Conservation (phyloP, 2,329 filamentous ascomycete species). For the Dactylellina drechsleri region DNA sequence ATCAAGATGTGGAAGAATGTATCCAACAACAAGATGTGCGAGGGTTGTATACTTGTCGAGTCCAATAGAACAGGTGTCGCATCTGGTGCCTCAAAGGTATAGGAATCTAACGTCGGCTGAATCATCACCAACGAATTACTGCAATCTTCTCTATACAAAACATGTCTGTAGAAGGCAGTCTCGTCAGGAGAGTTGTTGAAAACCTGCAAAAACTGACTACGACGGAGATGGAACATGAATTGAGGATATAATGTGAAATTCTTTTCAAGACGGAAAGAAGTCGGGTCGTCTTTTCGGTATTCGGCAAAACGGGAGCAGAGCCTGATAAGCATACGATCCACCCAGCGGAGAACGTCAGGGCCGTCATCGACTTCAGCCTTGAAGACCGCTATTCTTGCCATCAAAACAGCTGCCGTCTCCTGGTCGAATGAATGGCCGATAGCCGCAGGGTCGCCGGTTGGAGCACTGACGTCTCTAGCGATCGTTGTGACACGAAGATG, state of each 20-base stretch:
- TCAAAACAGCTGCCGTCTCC: conserved; percentile 94
- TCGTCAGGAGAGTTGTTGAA: conserved; percentile 99
- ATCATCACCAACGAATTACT: conserved; percentile 99
- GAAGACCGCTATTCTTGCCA: conserved; percentile 99
- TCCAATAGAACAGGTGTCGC: conserved; percentile 93
- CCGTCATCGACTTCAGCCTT: conserved; percentile 98
- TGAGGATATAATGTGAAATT: conserved; percentile 99
- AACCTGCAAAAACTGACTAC: conserved; percentile 96
- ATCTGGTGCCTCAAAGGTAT: conserved; percentile 88
- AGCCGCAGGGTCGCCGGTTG: conserved; percentile 79
- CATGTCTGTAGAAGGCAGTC: conserved; percentile 97
- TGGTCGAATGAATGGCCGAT: conserved; percentile 98
- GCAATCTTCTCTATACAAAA: conserved; percentile 96
- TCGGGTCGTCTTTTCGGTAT: conserved; percentile 97
- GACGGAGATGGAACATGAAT: conserved; percentile 98
- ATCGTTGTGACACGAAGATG: conserved; percentile 96
- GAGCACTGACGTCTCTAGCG: conserved; percentile 81
- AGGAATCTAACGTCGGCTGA: conserved; percentile 95
- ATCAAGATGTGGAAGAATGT: conserved; percentile 99
- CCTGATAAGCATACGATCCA: conserved; percentile 97
- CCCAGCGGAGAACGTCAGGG: conserved; percentile 97
- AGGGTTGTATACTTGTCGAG: conserved; percentile 93
- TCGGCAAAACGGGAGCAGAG: conserved; percentile 96
- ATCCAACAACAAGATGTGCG: conserved; percentile 91
- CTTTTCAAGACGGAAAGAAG: conserved; percentile 95